Base-by-base conservation (phyloP, 257 asterid genomes). In the Solanum corneliomulleri region DNA sequence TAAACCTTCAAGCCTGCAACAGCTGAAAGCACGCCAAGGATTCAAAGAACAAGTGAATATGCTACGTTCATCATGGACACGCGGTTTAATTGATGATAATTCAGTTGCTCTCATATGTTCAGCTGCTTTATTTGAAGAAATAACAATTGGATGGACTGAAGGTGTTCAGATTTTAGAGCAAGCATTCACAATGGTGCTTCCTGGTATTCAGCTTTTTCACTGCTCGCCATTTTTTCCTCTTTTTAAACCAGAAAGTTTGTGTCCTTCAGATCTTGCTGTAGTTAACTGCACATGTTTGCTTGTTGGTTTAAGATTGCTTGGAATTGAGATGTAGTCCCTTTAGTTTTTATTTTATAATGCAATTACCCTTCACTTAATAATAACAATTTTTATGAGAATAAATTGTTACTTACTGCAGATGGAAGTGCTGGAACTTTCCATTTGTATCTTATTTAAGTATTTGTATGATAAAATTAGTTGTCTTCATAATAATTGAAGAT, bases 1-100 rank as follows among this genome's bases (percentile, higher is more conserved):
- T 88, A 95, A 89, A 80, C 89, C 92, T 25, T 92, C 98, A 82
- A 93, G 96, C 91, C 85, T 95, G 87, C 96, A 92, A 88, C 94
- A 89, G 88, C 98, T 97, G 33, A 95, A 93, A 92, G 98, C 99
- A 77, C 98, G 92, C 45, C 99, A 94, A 90, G 99, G 99, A 83
- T 97, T 94, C 91, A 95, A 93, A 90, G 99, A 96, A 82, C 93
- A 88, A 47, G 90, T 97, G 80, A 95, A 90, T 89, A 77, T 89
- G 89, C 87, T 93, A 81, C 89, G 94, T 88, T 89, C 95, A 23
- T 64, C 86, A 15, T 95, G 99, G 99, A 86, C 96, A 52, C 97
- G 92, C 23, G 99, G 99, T 85, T 82, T 90, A 80, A 86, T 93
- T 21, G 98, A 97, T 89, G 99, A 95, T 88, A 89, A 89, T 90